Evolutionary conservation across 2,329 filamentous ascomycete species (phyloP).

Genomic region (Ambrosiella cleistominuta): DNA sequence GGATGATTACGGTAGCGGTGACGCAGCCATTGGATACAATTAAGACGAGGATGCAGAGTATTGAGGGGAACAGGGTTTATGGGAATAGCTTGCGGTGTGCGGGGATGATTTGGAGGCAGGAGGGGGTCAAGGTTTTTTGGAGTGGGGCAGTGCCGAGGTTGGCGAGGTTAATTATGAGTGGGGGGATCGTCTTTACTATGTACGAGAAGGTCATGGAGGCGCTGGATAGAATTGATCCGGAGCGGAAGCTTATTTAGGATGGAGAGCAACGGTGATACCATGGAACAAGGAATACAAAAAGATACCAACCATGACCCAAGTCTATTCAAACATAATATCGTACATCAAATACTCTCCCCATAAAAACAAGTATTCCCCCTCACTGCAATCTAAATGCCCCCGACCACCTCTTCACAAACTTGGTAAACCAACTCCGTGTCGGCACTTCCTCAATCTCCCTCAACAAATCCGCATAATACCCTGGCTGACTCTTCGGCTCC

Average conservation of each 20-base stretch:
- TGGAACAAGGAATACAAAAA: neutral
- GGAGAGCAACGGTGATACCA: neutral
- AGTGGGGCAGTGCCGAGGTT: conserved; percentile 77
- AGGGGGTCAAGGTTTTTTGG: conserved; percentile 84
- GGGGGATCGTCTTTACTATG: conserved; percentile 96
- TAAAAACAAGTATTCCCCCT: neutral
- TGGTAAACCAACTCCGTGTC: conserved; percentile 34
- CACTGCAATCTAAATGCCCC: conserved; percentile 43
- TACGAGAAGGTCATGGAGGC: conserved; percentile 93
- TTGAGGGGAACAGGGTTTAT: conserved; percentile 65
- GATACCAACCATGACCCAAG: neutral
- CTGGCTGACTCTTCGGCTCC: conserved; percentile 43
- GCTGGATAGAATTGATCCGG: conserved; percentile 63
- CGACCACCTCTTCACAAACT: conserved; percentile 35
- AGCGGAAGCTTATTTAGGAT: conserved; percentile 58
- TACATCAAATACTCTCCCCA: neutral
- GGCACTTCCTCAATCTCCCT: conserved; percentile 47
- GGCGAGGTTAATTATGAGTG: conserved; percentile 71
- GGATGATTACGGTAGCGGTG: conserved; percentile 73
- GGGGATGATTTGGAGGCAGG: conserved; percentile 65
- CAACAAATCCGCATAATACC: conserved; percentile 43
- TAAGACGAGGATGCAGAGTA: conserved; percentile 96
- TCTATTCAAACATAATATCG: neutral
- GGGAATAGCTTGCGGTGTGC: conserved; percentile 80
- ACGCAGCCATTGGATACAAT: conserved; percentile 72